Conservation (phyloP, 306 rosid species). For the Fragaria ananassa region DNA sequence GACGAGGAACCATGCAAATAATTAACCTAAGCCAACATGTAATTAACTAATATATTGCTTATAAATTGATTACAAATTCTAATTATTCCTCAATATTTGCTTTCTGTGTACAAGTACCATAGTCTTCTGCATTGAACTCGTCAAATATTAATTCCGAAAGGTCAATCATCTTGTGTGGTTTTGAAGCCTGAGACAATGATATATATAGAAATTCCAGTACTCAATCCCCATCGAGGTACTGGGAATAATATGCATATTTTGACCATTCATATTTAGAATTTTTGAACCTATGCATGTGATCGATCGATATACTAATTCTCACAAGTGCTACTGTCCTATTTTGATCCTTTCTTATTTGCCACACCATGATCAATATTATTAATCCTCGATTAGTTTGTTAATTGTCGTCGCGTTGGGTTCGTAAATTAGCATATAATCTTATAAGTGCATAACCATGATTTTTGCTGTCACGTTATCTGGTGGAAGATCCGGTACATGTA, state of each 20-base stretch:
- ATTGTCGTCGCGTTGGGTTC: background rate
- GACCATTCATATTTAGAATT: background rate
- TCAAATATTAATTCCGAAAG: slow-evolving; percentile 12
- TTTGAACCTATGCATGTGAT: background rate
- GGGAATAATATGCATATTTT: background rate
- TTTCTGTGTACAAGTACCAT: background rate
- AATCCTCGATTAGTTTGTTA: background rate
- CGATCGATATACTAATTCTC: background rate
- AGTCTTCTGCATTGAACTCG: slow-evolving; percentile 18
- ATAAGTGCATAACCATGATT: background rate
- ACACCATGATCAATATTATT: no score
- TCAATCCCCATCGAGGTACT: background rate
- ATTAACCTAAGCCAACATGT: background rate
- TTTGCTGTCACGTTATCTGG: background rate
- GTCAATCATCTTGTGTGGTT: slow-evolving; percentile 9
- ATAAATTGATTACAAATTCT: background rate
- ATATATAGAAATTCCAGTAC: background rate
- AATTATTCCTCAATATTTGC: background rate
- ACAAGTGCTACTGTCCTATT: background rate
- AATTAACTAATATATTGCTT: background rate
- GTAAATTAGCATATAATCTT: no score
- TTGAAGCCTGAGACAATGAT: background rate
- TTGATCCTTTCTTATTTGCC: background rate
- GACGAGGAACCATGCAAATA: background rate
- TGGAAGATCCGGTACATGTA: background rate